These are phyloP conservation scores for Xerocomus cyaneibrunnescens DNA, from an alignment of 1,284 basidiomycete genomes.

Conservation along the genomic window DNA sequence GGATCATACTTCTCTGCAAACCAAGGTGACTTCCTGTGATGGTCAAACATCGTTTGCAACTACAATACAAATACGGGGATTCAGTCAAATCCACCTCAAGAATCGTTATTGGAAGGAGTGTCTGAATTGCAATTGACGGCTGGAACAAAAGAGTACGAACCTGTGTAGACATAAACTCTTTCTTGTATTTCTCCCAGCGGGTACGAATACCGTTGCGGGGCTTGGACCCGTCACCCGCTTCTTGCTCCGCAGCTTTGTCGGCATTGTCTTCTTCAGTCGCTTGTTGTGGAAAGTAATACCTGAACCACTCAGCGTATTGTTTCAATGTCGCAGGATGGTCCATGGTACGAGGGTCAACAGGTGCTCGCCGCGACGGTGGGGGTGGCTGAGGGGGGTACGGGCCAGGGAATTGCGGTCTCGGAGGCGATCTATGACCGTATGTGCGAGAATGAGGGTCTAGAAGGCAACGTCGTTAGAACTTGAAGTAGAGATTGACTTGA, in stretches of 20 bases:
- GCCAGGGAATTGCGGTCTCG: conserved; percentile 47
- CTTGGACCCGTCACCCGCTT: conserved; percentile 74
- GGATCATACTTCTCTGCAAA: conserved; percentile 93
- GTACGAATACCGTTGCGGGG: conserved; percentile 77
- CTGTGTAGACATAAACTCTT: conserved; percentile 82
- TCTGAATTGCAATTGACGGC: conserved; percentile 13
- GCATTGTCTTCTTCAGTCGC: conserved; percentile 76
- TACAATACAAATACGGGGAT: conserved; percentile 46
- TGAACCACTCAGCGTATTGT: conserved; percentile 90
- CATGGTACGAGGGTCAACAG: conserved; percentile 78
- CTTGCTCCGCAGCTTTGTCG: conserved; percentile 77
- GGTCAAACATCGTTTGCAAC: conserved; percentile 90
- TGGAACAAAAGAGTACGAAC: conserved; percentile 48
- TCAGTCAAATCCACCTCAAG: conserved; percentile 34
- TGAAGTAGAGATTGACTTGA: conserved; percentile 1
- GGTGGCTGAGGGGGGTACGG: conserved; percentile 43
- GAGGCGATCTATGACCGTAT: conserved; percentile 63
- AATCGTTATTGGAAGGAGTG: conserved; percentile 12
- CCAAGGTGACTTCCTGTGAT: conserved; percentile 90
- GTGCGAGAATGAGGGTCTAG: conserved; percentile 64
- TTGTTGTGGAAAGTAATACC: conserved; percentile 73
- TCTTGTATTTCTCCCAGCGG: conserved; percentile 90
- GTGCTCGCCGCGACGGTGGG: conserved; percentile 50
- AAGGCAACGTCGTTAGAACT: conserved; percentile 11
- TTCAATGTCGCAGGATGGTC: conserved; percentile 81